Conservation (phyloP, 169 alveolate species). For the Plasmodium vinckei region DNA sequence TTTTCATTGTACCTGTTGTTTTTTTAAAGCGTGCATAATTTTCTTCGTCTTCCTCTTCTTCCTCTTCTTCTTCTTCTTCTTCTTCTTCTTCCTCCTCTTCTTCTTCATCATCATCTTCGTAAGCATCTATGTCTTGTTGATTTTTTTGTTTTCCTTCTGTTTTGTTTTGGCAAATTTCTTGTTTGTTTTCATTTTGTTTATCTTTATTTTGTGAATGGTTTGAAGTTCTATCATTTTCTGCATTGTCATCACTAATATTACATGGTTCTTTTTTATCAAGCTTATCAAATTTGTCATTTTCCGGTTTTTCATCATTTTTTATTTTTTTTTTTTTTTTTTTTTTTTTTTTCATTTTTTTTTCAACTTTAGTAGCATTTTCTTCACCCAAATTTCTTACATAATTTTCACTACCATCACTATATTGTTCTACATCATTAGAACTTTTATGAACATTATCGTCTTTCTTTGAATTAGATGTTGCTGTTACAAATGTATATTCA, state of each 20-base stretch:
- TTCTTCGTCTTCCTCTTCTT: conserved; percentile 52
- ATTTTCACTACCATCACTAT: too few species aligned
- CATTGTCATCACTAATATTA: neutral
- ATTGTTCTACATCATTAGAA: too few species aligned
- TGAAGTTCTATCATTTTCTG: neutral
- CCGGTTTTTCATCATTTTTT: neutral
- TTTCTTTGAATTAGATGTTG: conserved; percentile 10
- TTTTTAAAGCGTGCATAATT: conserved; percentile 74
- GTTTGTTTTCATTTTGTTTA: neutral
- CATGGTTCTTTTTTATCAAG: neutral
- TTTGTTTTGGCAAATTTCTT: neutral
- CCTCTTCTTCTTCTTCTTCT: conserved; percentile 37
- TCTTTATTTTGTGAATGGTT: neutral
- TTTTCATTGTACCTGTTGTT: conserved; percentile 58
- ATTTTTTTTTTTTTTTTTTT: conserved; percentile 14
- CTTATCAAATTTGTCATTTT: conserved; percentile 4
- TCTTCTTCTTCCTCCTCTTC: conserved; percentile 50
- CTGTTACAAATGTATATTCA: conserved; percentile 20
- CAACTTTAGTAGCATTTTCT: neutral
- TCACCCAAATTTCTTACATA: neutral
- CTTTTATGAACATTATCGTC: neutral
- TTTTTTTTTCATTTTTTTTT: conserved; percentile 24
- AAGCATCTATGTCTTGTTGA: neutral
- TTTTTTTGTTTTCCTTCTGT: neutral
- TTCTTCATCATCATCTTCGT: conserved; percentile 18